Conservation (phyloP, 2,329 filamentous ascomycete species). For the Geosmithia putterillii region DNA sequence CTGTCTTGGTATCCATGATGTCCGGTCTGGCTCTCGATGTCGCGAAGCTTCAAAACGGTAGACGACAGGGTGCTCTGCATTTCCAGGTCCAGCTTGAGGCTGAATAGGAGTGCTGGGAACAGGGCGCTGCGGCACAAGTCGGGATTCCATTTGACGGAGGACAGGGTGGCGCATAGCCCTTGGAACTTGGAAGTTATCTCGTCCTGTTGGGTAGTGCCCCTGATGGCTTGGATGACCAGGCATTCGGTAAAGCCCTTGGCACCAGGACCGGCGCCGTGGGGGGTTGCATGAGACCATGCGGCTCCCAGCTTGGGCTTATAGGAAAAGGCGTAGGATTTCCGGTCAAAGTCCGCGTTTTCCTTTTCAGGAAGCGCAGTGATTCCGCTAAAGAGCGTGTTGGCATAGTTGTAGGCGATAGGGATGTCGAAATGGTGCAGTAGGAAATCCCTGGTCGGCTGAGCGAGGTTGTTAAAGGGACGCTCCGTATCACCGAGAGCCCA, state of each 20-base stretch:
- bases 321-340: constrained; percentile 16
- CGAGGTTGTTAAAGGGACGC: constrained; percentile 12
- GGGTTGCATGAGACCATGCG: constrained; percentile 19
- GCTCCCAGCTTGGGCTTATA: constrained; percentile 24
- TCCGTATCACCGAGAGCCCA: constrained; percentile 12
- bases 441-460: constrained; percentile 5
- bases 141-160: no score
- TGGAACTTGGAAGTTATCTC: no score
- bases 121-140: constrained; percentile 15
- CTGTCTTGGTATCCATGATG: constrained; percentile 18
- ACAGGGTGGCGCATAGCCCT: no score
- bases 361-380: constrained; percentile 12
- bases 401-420: constrained; percentile 17
- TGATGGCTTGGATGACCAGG: constrained; percentile 12
- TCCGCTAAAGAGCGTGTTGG: constrained; percentile 19
- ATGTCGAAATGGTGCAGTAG: constrained; percentile 16
- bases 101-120: constrained; percentile 20
- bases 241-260: constrained; percentile 12
- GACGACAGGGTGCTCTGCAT: constrained; percentile 16
- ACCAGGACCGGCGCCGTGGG: constrained; percentile 3
- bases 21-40: constrained; percentile 22
- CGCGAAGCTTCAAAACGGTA: constrained; percentile 18
- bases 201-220: constrained; percentile 6
- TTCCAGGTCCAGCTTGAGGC: constrained; percentile 18
- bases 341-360: constrained; percentile 1